Conservation (phyloP, 306 rosid genomes). For the Rosa chinensis region DNA sequence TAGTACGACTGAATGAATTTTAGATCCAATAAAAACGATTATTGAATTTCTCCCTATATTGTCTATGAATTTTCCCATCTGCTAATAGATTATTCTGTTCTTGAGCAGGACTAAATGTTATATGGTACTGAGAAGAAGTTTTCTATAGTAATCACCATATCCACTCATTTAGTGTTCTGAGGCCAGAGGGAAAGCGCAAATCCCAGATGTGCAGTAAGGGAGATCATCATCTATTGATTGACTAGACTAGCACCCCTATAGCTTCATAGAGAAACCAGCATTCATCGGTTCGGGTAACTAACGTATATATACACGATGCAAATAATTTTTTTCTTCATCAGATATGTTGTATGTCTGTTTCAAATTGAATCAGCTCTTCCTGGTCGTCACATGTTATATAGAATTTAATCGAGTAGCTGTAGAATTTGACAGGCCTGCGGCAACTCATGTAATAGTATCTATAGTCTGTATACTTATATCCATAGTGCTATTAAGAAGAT, state of each 20-base stretch:
- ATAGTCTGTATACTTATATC: neutral
- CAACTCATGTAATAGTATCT: neutral
- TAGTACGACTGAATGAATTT: neutral
- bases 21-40: neutral
- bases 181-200: neutral
- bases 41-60: neutral
- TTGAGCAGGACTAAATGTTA: conserved; percentile 28
- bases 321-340: neutral
- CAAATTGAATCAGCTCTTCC: neutral
- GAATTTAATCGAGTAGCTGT: neutral
- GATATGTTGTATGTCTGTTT: neutral
- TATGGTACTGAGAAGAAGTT: neutral
- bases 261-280: neutral
- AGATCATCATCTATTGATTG: neutral
- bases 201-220: neutral
- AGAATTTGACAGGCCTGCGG: conserved; percentile 2
- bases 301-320: neutral
- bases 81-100: neutral
- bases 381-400: neutral
- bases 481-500: neutral
- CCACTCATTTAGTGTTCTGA: neutral
- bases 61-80: neutral
- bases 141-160: neutral
- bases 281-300: neutral
- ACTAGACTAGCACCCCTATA: neutral